Evolutionary conservation across 2,329 filamentous ascomycete species (phyloP), one percentile per base, ranked within the genome.

Genomic region (Penicillium oxalicum): DNA sequence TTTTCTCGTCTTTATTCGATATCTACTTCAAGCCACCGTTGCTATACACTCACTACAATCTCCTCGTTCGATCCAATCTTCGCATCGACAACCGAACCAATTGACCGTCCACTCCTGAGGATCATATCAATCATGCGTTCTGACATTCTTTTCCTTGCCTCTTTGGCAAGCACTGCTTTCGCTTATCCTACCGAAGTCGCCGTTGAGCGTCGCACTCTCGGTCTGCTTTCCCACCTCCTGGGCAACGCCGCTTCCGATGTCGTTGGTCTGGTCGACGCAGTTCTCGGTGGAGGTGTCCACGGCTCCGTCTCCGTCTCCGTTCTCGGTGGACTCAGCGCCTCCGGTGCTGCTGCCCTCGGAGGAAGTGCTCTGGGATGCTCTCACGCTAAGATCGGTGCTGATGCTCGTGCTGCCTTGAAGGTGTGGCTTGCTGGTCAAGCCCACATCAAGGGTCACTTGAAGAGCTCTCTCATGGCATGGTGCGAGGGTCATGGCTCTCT

Each of bases 281-380:
- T 68, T 47, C 58, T 67, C 47, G 54, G 52, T 38, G 58, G 40
- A 7, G 53, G 52, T 24, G 45, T 56, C 13, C 41, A 53, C 26
- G 53, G 48, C 44, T 54, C 59, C 11, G 49, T 34, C 13, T 47
- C 59, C 11, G 49, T 35, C 13, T 47, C 50, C 12, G 34, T 65
- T 42, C 57, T 70, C 46, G 48, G 40, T 52, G 65, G 63, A 28
- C 58, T 70, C 45, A 61, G 54, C 43, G 61, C 64, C 34, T 51
- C 62, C 46, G 67, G 57, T 53, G 67, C 66, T 44, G 67, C 66
- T 27, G 67, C 67, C 44, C 62, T 70, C 13, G 52, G 63, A 44
- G 65, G 63, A 54, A 61, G 64, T 63, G 64, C 61, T 44, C 49
- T 70, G 40, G 67, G 67, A 54, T 63, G 62, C 52, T 62, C 57